Conservation (phyloP, 75 land plant genomes). For the Cunninghamia lanceolata region DNA sequence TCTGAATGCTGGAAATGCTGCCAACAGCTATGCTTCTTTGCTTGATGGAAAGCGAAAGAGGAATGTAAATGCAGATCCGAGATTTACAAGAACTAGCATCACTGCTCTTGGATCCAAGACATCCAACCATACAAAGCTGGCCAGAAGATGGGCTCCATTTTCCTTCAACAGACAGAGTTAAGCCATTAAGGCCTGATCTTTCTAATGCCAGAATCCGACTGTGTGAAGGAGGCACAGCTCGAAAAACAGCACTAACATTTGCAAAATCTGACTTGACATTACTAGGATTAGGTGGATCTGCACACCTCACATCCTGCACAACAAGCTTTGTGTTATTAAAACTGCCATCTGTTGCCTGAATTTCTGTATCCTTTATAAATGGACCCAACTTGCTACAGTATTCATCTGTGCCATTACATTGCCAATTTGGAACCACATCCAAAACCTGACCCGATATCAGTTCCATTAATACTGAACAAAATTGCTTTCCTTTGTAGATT, state of each 20-base stretch:
- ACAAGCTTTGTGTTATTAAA: conserved; percentile 26
- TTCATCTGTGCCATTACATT: conserved; percentile 29
- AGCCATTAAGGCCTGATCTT: conserved; percentile 38
- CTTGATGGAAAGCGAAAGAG: conserved; percentile 45
- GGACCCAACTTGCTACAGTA: conserved; percentile 62
- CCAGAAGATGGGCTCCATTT: conserved; percentile 48
- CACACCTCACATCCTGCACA: conserved; percentile 50
- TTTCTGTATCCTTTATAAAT: conserved; percentile 23
- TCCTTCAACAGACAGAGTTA: conserved; percentile 60
- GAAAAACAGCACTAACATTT: conserved; percentile 48
- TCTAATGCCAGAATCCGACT: conserved; percentile 19
- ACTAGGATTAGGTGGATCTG: conserved; percentile 1
- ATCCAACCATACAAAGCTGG: conserved; percentile 80
- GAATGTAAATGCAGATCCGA: conserved; percentile 48
- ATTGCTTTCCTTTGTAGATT: conserved; percentile 42
- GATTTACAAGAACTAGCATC: conserved; percentile 23
- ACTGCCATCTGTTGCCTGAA: conserved; percentile 29
- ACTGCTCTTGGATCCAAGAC: conserved; percentile 22
- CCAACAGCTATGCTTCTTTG: conserved; percentile 62
- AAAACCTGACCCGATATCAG: conserved; percentile 15
- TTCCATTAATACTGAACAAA: conserved; percentile 37
- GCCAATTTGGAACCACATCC: conserved; percentile 52
- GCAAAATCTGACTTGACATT: conserved; percentile 6
- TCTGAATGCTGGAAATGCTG: conserved; percentile 33
- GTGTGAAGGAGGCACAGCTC: conserved; percentile 34